Percentiles rank a stretch among this genome's conserved stretches.
These are phyloP conservation scores for Coelastrella sp. DNA, from an alignment of 139 green algal genomes.

Conservation along the genomic window DNA sequence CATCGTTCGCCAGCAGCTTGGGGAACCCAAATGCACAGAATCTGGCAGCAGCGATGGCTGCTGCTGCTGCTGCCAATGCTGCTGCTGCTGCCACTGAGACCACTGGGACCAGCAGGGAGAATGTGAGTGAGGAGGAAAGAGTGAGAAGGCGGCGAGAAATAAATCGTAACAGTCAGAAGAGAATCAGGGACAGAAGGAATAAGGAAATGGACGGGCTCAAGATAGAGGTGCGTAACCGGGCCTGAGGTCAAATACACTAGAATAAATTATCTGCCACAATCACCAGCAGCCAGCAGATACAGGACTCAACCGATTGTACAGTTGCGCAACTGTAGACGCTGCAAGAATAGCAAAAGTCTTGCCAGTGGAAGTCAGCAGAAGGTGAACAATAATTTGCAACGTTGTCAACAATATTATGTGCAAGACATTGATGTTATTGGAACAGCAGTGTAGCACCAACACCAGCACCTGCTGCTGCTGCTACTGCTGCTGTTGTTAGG, in stretches of 20 bases:
- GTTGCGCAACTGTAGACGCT: no score
- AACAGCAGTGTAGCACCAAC: neutral
- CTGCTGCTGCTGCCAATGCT: neutral
- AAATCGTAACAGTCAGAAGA: conserved; percentile 58
- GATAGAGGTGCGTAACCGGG: conserved; percentile 19
- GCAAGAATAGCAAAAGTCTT: no score
- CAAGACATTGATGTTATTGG: no score
- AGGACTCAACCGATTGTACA: no score
- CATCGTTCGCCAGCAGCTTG: conserved; percentile 17
- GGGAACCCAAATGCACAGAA: neutral
- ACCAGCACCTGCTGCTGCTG: neutral
- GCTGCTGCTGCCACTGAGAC: conserved; percentile 41
- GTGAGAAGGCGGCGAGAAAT: conserved; percentile 55
- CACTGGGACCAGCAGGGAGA: conserved; percentile 29
- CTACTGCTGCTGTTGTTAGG: conserved; percentile 18
- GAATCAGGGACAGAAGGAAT: conserved; percentile 51
- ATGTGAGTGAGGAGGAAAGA: conserved; percentile 42
- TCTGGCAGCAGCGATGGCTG: conserved; percentile 10
- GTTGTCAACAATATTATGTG: no score
- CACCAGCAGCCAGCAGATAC: no score
- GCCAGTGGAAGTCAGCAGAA: no score
- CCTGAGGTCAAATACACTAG: neutral
- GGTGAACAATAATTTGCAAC: no score
- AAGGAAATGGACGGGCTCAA: conserved; percentile 53
- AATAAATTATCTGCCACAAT: neutral